Base-by-base conservation (phyloP, 257 asterid species). In the Solanum infundibuliforme region DNA sequence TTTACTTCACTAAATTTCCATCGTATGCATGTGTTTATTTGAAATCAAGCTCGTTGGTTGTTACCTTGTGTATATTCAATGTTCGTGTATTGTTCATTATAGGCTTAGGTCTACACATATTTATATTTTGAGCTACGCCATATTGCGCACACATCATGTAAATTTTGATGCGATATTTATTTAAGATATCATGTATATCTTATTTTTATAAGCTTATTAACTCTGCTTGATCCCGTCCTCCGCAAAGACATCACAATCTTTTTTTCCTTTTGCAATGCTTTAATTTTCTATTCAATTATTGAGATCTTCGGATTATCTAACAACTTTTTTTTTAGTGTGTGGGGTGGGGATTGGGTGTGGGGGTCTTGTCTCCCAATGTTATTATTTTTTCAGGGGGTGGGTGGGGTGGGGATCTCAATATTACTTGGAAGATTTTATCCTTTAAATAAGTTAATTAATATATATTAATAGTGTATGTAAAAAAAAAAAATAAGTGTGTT, bases 1-100 rank as follows among this genome's bases (percentile, higher is more conserved):
- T 62, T 23, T 4, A 62, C 27, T 2, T 62, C 13, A 8, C 2
- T 23, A 62, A 23, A 23, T 62, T 62, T 62, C 1, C 31, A 62
- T 23, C 9, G 25, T 55, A 20, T 20, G 4, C 10, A 7, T 20
- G 2, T 62, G 2, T 58, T 58, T 58, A 62, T 5, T 62, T 62
- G 7, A 23, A 62, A 4, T 23, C 14, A 62, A 62, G 69, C 5
- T 4, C 0, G 14, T 62, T 46, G 58, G 20, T 46, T 46, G 20
- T 13, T 46, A 20, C 7, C 2, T 9, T 6, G 0, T 2, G 6
- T 3, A 0, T 21, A 62, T 23, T 62, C 3, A 0, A 62, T 23
- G 13, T 55, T 7, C 0, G 1, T 58, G 25, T 58, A 20, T 58
- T 58, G 25, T 3, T 58, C 25, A 20, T 58, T 8, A 0, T 58